Evolutionary conservation across 2,329 filamentous ascomycete species (phyloP).

Genomic region (Trichoderma guizhouense): DNA sequence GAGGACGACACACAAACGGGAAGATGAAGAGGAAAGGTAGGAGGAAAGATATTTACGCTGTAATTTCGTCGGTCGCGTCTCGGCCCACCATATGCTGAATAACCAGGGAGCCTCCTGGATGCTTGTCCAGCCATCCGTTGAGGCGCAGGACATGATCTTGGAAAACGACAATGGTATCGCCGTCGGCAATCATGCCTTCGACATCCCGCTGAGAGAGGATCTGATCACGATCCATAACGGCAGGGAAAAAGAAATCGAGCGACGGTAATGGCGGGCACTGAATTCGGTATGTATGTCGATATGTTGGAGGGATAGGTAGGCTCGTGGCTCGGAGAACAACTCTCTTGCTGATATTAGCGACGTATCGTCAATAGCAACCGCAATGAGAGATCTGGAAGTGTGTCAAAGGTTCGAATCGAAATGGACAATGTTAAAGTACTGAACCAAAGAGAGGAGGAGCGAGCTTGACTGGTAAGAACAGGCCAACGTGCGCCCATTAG

Average conservation of each 20-base stretch:
- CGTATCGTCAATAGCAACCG: background rate
- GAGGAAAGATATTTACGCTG: conserved; percentile 57
- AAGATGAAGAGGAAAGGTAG: background rate
- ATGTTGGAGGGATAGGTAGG: background rate
- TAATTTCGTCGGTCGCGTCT: conserved; percentile 93
- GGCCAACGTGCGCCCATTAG: background rate
- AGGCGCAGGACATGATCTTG: conserved; percentile 79
- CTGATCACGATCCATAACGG: conserved; percentile 10
- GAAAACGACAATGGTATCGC: conserved; percentile 74
- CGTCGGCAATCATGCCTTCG: conserved; percentile 80
- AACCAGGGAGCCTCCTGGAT: conserved; percentile 87
- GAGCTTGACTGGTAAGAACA: background rate
- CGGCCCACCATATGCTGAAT: conserved; percentile 91
- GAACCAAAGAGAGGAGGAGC: background rate
- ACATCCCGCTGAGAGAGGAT: conserved; percentile 13
- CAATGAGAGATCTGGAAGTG: background rate
- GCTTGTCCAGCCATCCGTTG: conserved; percentile 83
- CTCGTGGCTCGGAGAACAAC: background rate
- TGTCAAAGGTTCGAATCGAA: background rate
- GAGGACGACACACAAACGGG: too few relatives aligned
- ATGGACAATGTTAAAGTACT: background rate
- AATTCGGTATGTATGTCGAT: background rate
- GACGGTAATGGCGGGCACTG: background rate
- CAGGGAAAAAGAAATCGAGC: background rate
- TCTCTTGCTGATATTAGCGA: background rate